Percentiles rank a stretch among this genome's conserved stretches.
Evolutionary conservation across 2,329 filamentous ascomycete genomes (phyloP).

Genomic region (Neoascochyta sp.): DNA sequence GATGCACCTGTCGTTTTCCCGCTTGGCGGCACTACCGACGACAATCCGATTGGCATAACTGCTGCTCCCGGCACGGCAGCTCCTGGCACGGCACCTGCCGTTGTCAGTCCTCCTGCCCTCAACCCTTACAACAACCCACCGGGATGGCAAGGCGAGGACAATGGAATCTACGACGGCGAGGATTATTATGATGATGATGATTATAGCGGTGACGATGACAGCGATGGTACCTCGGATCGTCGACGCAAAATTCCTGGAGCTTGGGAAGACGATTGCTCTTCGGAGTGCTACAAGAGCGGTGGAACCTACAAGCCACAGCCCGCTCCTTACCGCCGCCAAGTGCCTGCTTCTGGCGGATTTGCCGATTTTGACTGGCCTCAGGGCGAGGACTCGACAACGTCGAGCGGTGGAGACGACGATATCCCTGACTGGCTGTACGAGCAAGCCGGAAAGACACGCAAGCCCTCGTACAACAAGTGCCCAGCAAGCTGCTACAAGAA

Average conservation of each 20-base stretch:
- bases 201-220: constrained; percentile 4
- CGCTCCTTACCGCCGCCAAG: too few relatives aligned
- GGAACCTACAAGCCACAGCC: too few relatives aligned
- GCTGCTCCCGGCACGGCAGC: not conserved
- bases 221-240: constrained; percentile 3
- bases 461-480: constrained; percentile 3
- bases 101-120: not conserved
- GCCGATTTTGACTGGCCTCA: constrained; percentile 4
- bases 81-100: too few relatives aligned
- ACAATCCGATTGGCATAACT: too few relatives aligned
- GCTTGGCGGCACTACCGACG: too few relatives aligned
- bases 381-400: constrained; percentile 3
- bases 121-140: constrained; percentile 4
- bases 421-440: constrained; percentile 14
- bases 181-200: constrained; percentile 8
- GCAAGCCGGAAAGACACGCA: constrained; percentile 3
- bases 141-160: constrained; percentile 10
- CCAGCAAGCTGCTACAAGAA: constrained; percentile 11
- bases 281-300: too few relatives aligned
- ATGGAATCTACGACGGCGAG: constrained; percentile 11
- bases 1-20: too few relatives aligned
- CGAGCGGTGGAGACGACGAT: constrained; percentile 3
- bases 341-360: too few relatives aligned
- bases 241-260: not conserved
- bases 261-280: not conserved